Percentiles rank a stretch among this genome's conserved stretches.
These are phyloP conservation scores for Diaporthe humulicola DNA, from an alignment of 2,329 filamentous ascomycete genomes.

Conservation along the genomic window DNA sequence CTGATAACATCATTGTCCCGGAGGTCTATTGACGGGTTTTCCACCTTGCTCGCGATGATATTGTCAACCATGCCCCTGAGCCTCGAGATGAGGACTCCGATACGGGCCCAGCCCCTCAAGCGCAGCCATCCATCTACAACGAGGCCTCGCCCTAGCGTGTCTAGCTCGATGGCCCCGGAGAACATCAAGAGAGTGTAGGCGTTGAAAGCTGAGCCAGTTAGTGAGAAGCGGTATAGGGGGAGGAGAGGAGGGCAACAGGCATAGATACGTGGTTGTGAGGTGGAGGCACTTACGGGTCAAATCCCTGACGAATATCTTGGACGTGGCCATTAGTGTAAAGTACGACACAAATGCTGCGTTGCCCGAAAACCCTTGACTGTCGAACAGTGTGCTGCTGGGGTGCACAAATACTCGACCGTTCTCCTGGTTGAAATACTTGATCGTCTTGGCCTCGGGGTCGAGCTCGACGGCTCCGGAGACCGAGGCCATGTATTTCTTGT, in stretches of 20 bases:
- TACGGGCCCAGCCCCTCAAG: conserved; percentile 91
- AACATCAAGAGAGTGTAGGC: conserved; percentile 91
- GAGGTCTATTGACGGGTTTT: conserved; percentile 68
- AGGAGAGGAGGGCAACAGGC: background rate
- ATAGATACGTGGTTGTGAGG: background rate
- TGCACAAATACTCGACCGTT: conserved; percentile 93
- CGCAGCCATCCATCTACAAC: conserved; percentile 92
- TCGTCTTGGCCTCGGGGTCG: conserved; percentile 90
- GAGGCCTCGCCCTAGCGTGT: conserved; percentile 88
- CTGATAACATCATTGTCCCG: conserved; percentile 77
- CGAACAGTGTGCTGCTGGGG: conserved; percentile 88
- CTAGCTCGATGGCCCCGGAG: conserved; percentile 84
- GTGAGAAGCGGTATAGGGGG: conserved; percentile 37
- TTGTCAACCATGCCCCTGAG: conserved; percentile 89
- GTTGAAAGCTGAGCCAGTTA: conserved; percentile 77
- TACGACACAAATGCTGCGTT: conserved; percentile 86
- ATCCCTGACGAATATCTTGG: conserved; percentile 92
- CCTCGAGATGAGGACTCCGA: conserved; percentile 89
- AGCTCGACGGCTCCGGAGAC: conserved; percentile 91
- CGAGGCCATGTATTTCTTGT: conserved; percentile 93
- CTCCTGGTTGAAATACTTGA: conserved; percentile 92
- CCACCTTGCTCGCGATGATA: conserved; percentile 83
- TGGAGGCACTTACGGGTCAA: conserved; percentile 78
- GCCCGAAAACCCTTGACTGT: conserved; percentile 81
- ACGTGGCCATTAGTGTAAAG: conserved; percentile 92